Evolutionary conservation across 73 alveolate genomes (phyloP), one percentile per base, ranked within the genome.

Genomic region (Stentor coeruleus): DNA sequence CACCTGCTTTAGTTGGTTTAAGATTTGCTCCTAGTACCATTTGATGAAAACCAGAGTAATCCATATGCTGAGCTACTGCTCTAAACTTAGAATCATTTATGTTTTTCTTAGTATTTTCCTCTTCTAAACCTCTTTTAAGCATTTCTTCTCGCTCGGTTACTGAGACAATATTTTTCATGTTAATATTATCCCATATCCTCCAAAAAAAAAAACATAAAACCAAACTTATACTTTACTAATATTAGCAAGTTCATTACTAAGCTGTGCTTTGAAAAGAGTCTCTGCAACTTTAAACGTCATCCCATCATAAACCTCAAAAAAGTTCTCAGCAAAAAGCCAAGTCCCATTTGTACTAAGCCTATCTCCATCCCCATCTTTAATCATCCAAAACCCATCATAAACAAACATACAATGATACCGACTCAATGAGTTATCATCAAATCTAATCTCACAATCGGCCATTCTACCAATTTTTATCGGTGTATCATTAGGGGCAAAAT

Each of bases 21-120:
- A 94, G 76, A 85, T 94, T 95, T 37, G 99, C 99, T 26, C 99
- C 99, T 39, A 94, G 82, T 3, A 94, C 99, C 99, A 94, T 94
- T 88, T 94, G 95, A 41, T 87, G 86, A 81, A 94, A 94, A 55
- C 93, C 93, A 85, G 92, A 97, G 79, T 94, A 94, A 81, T 94
- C 98, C 96, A 94, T 92, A 86, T 92, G 93, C 84, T 94, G 94
- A 3, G 88, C 81, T 72, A 93, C 95, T 57, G 98, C 97, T 88
- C 93, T 85, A 79, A 92, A 92, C 86, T 94, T 94, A 15, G 97
- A 94, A 72, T 93, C 72, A 83, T 94, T 97, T 30, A 92, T 94
- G 80, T 94, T 94, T 76, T 89, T 81, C 88, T 97, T 81, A 36
- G 90, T 88, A 73, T 84, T 85, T 81, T 94, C 98, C 82, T 92